Evolutionary conservation across 2,329 filamentous ascomycete genomes (phyloP).

Genomic region (Metarhizium album): DNA sequence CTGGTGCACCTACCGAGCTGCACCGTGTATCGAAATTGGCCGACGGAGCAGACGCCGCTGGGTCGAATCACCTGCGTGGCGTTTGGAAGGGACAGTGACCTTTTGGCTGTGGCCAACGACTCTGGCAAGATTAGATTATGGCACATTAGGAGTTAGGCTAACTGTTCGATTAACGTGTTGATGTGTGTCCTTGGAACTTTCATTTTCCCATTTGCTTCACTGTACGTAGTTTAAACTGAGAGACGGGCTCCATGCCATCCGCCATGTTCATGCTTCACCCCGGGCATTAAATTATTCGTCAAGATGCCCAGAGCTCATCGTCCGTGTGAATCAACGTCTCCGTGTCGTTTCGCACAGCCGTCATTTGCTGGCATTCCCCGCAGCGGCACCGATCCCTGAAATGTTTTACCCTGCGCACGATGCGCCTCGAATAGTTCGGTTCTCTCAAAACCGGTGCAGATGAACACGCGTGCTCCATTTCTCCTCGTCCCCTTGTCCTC

Average conservation of each 20-base stretch:
- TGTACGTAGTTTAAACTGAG: no score
- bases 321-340: no score
- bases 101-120: conserved; percentile 83
- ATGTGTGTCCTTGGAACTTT: no score
- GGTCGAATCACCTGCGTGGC: conserved; percentile 71
- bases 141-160: conserved; percentile 61
- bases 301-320: background rate
- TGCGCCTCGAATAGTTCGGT: no score
- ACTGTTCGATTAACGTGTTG: background rate
- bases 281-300: background rate
- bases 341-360: no score
- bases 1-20: conserved; percentile 85
- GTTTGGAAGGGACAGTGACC: conserved; percentile 52
- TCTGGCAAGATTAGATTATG: conserved; percentile 79
- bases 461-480: background rate
- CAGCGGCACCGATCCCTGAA: no score
- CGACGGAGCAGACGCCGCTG: conserved; percentile 78
- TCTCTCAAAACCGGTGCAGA: no score
- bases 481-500: background rate
- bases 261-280: background rate
- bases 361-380: no score
- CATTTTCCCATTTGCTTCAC: no score
- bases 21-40: conserved; percentile 96
- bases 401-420: no score
- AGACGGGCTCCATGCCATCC: no score